Base-by-base conservation (phyloP, 2,329 filamentous ascomycete genomes). In the Escovopsis sp. region DNA sequence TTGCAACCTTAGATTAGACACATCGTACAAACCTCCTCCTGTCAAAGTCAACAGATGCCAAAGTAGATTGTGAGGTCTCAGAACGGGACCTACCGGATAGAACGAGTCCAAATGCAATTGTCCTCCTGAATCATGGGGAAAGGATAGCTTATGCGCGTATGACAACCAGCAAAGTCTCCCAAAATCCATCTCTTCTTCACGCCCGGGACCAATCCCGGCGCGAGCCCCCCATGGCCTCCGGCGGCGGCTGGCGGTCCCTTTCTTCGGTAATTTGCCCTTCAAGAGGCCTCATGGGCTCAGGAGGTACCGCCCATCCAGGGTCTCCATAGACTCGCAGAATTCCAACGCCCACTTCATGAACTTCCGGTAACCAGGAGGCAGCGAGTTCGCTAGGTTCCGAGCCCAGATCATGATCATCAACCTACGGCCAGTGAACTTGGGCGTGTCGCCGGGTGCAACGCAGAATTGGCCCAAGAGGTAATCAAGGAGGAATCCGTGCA, bases 401-500 rank as follows among this genome's bases (percentile, higher is more conserved):
- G 49, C 47, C 54, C 54, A 57, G 2, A 44, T 39, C 6, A 57
- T 51, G 9, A 55, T 45, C 39, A 52, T 48, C 7, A 45, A 42
- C 32, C 56, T 54, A 8, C 53, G 49, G 1, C 49, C 52, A 4
- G 48, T 41, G 12, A 41, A 49, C 24, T 46, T 53, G 14, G 51
- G 50, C 24, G 46, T 44, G 15, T 50, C 46, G 4, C 42, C 34
- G 2, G 47, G 48, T 1, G 50, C 39, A 13, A 56, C 46, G 16
- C 50, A 51, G 7, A 39, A 27, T 24, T 44, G 43, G 7, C 44
- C 44, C 3, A 57, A 42, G 1, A 54, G 36, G 34, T 58, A 57
- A 16, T 58, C 55, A 3, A 59, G 40, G 2, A 65, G 49, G 14
- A 62, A 56, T 45, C 58, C 57, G 45, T 64, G 60, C 6, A 62